These are phyloP conservation scores for Colletotrichum tanaceti DNA, from an alignment of 2,329 filamentous ascomycete genomes.

Conservation along the genomic window DNA sequence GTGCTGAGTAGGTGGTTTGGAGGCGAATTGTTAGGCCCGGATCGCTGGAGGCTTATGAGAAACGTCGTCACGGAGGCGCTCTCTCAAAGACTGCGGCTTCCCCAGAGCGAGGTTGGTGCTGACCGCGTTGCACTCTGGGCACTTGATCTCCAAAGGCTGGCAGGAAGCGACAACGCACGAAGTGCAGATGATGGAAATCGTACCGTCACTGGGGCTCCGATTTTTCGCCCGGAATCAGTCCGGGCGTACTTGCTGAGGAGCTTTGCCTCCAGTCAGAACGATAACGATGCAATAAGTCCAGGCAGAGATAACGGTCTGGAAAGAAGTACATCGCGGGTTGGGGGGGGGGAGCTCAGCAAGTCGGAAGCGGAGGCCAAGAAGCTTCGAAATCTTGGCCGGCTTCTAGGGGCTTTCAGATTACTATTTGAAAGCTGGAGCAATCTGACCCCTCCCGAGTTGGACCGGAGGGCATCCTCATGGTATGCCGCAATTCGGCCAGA, in stretches of 20 bases:
- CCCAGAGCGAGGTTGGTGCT: background rate
- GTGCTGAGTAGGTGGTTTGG: conserved; percentile 73
- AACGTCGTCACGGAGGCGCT: conserved; percentile 67
- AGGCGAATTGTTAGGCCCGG: conserved; percentile 69
- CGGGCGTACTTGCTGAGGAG: conserved; percentile 67
- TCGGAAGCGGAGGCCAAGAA: conserved; percentile 66
- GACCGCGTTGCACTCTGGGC: conserved; percentile 70
- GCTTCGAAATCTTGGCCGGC: conserved; percentile 74
- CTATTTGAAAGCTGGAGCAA: conserved; percentile 82
- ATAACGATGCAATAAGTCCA: background rate
- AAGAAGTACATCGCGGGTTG: conserved; percentile 39
- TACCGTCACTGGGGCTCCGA: conserved; percentile 69
- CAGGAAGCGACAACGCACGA: conserved; percentile 22
- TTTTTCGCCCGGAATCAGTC: conserved; percentile 79
- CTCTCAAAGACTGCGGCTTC: conserved; percentile 60
- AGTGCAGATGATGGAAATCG: conserved; percentile 46
- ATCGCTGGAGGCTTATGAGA: conserved; percentile 72
- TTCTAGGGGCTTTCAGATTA: conserved; percentile 78
- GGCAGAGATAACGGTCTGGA: background rate
- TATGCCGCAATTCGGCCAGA: conserved; percentile 82
- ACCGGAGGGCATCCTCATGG: conserved; percentile 83
- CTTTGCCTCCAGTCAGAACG: conserved; percentile 62
- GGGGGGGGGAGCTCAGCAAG: background rate
- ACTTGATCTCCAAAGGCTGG: conserved; percentile 61
- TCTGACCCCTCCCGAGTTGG: conserved; percentile 73